phyloP scores from a whole-genome alignment of 352 stramenopile genomes.

The Peronospora tabacina region DNA sequence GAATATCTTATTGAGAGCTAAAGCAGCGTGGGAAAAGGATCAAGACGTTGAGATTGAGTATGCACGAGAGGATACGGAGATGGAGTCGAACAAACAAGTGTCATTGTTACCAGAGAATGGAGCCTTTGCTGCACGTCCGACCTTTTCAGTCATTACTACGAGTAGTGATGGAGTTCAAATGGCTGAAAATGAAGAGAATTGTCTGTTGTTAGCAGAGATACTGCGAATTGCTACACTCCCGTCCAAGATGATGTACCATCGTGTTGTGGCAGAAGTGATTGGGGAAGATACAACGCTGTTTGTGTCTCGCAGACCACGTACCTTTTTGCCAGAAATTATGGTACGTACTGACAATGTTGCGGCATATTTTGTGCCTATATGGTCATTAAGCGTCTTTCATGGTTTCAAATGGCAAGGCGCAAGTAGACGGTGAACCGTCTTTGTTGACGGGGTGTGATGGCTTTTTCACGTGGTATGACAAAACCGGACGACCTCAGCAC shows the following conservation, averaged over 20 bases:
- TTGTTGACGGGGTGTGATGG: constrained; percentile 24
- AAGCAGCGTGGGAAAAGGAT: constrained; percentile 20
- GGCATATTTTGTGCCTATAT: background rate
- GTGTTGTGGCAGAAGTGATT: constrained; percentile 31
- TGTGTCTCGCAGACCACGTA: constrained; percentile 20
- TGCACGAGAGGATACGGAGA: constrained; percentile 6
- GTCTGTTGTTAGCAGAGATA: constrained; percentile 33
- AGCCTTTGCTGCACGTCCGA: constrained; percentile 36
- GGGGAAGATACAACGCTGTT: constrained; percentile 29
- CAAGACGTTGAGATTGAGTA: constrained; percentile 23
- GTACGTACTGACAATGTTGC: constrained; percentile 8
- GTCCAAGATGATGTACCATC: constrained; percentile 33
- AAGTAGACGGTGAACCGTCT: constrained; percentile 9
- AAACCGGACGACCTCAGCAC: constrained; percentile 25
- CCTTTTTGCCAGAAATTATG: constrained; percentile 21
- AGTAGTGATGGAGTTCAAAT: constrained; percentile 9
- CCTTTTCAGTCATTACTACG: constrained; percentile 37
- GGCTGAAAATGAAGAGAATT: background rate
- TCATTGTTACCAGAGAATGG: constrained; percentile 34
- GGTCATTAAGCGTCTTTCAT: background rate
- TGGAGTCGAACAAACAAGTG: background rate
- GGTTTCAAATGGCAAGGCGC: constrained; percentile 9
- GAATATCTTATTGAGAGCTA: constrained; percentile 28
- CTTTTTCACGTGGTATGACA: constrained; percentile 47
- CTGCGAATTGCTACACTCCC: constrained; percentile 35